phyloP scores from a whole-genome alignment of 1,284 basidiomycete genomes.

The Puccinia hordei region DNA sequence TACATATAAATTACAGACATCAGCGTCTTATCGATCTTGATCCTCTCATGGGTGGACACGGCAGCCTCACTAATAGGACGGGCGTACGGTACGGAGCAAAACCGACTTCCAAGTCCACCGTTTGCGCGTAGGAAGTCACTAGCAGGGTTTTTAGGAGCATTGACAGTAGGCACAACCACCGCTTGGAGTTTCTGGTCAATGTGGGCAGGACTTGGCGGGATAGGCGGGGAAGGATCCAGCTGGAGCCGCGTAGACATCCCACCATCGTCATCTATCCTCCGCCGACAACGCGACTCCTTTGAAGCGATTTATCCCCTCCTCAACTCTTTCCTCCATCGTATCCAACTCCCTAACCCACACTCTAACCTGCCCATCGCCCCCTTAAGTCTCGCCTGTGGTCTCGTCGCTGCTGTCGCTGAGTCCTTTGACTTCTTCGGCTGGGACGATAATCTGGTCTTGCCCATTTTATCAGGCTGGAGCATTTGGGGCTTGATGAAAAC shows the following conservation, averaged over 20 bases:
- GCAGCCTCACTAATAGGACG: conserved; percentile 37
- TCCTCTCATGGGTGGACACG: conserved; percentile 47
- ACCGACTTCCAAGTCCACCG: conserved; percentile 27
- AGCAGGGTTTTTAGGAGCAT: conserved; percentile 32
- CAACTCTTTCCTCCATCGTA: neutral
- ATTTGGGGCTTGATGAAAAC: conserved; percentile 46
- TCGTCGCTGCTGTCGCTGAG: conserved; percentile 34
- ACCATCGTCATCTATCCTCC: neutral
- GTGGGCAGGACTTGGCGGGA: neutral
- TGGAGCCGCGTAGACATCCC: neutral
- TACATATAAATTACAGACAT: neutral
- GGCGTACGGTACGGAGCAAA: neutral
- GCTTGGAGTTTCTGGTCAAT: conserved; percentile 28
- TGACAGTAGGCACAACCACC: conserved; percentile 21
- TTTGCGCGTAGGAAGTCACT: conserved; percentile 36
- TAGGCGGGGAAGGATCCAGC: conserved; percentile 16
- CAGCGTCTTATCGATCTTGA: conserved; percentile 43
- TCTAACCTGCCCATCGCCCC: conserved; percentile 1
- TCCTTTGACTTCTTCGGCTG: conserved; percentile 46
- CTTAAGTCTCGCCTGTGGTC: conserved; percentile 24
- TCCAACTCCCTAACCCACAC: conserved; percentile 24
- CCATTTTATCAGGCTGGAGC: conserved; percentile 45
- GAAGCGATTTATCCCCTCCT: neutral
- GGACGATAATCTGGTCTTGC: conserved; percentile 47
- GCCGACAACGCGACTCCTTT: neutral